Percentiles rank a stretch among this genome's conserved stretches.
Evolutionary conservation across 805 yeast genomes (phyloP).

Genomic region (Myxozyma udenii): DNA sequence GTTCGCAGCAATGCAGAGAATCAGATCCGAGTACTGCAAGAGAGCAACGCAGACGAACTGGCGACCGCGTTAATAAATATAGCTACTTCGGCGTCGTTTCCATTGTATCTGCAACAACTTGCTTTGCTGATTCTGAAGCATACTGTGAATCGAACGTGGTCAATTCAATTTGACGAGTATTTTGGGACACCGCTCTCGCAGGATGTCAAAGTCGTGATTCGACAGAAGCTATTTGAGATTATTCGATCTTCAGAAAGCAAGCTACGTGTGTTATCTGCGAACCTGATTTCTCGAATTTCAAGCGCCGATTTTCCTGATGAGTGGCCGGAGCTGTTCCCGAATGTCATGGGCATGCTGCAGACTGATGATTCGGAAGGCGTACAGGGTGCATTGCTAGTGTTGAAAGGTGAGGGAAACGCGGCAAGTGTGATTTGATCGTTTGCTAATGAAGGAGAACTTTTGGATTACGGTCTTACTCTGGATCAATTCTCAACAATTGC

Average conservation of each 20-base stretch:
- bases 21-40: constrained; percentile 7
- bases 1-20: constrained; percentile 19
- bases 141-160: constrained; percentile 24
- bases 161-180: constrained; percentile 27
- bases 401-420: constrained; percentile 10
- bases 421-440: not conserved
- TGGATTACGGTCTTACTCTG: constrained; percentile 82
- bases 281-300: constrained; percentile 78
- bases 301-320: constrained; percentile 92
- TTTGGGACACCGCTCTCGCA: constrained; percentile 14
- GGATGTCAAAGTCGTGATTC: constrained; percentile 9
- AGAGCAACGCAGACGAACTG: constrained; percentile 5
- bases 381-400: constrained; percentile 19
- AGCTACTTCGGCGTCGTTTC: constrained; percentile 1
- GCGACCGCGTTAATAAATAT: constrained; percentile 13
- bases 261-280: constrained; percentile 63
- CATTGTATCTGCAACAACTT: constrained; percentile 18
- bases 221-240: constrained; percentile 14
- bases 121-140: constrained; percentile 19
- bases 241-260: constrained; percentile 47
- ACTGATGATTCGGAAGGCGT: constrained; percentile 46
- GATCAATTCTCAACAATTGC: constrained; percentile 72
- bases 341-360: constrained; percentile 41
- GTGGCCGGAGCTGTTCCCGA: constrained; percentile 72
- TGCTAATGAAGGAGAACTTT: constrained; percentile 57